phyloP scores from a whole-genome alignment of 2,329 filamentous ascomycete genomes.

The Graphilbum ipis-grandicollis region DNA sequence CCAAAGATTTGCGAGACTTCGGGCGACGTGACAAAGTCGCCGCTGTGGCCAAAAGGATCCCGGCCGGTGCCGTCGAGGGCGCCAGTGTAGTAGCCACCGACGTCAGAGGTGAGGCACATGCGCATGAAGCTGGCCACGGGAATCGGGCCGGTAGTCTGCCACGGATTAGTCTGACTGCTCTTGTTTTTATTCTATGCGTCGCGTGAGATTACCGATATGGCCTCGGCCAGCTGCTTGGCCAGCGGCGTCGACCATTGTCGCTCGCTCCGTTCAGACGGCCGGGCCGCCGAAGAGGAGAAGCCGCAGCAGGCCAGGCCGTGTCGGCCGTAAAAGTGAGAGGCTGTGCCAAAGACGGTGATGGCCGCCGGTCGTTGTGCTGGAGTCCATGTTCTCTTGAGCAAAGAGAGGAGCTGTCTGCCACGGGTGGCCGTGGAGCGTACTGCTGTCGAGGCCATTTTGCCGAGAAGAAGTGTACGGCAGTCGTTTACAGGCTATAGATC shows the following conservation, averaged over 20 bases:
- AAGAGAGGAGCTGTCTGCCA: no score
- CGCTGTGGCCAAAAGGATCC: conserved; percentile 83
- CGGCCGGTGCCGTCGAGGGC: conserved; percentile 41
- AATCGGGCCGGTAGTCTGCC: conserved; percentile 62
- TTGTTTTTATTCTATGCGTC: no score
- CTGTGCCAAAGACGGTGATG: neutral
- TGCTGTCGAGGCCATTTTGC: no score
- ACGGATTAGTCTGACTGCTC: neutral
- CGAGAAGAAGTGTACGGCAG: no score
- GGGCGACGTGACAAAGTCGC: conserved; percentile 92
- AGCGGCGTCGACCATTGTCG: conserved; percentile 83
- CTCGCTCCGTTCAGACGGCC: conserved; percentile 13
- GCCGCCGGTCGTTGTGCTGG: no score
- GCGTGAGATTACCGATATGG: conserved; percentile 85
- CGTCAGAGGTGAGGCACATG: conserved; percentile 83
- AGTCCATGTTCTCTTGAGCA: no score
- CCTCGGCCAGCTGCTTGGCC: conserved; percentile 70
- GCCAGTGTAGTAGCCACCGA: conserved; percentile 86
- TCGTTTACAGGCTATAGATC: no score
- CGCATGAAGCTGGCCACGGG: conserved; percentile 94
- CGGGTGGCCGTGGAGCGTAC: no score
- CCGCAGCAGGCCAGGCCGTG: neutral
- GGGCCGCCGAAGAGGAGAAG: conserved; percentile 6
- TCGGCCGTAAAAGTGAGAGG: neutral
- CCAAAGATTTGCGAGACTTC: conserved; percentile 97